Evolutionary conservation across 768 basidiomycete genomes (phyloP).

Genomic region (Kondoa malvinella): DNA sequence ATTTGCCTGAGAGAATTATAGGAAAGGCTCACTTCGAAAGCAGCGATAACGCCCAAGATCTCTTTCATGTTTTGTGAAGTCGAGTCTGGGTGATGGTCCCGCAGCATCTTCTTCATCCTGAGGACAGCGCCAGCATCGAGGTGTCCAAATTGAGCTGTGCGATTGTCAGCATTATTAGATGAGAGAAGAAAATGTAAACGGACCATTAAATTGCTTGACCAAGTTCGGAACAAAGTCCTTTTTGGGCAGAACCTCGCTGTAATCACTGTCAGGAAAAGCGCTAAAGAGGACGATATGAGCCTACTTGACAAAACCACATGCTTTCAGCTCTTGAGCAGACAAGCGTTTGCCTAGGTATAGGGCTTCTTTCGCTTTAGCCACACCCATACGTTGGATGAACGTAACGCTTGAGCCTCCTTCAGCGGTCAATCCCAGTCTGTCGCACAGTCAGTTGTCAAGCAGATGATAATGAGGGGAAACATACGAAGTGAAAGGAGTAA

Average conservation of each 20-base stretch:
- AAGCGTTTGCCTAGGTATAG: neutral
- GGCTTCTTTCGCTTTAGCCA: neutral
- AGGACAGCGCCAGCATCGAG: neutral
- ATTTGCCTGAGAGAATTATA: neutral
- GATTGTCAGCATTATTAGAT: neutral
- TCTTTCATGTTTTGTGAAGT: neutral
- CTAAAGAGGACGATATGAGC: neutral
- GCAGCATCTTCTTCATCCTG: neutral
- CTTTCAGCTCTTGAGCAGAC: neutral
- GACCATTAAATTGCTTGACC: neutral
- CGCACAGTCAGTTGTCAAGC: neutral
- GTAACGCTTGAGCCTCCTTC: conserved; percentile 2
- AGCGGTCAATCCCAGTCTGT: neutral
- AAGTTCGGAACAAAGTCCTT: neutral
- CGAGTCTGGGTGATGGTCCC: neutral
- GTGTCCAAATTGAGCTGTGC: neutral
- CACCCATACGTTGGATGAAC: neutral
- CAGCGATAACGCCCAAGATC: neutral
- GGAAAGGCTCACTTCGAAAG: neutral
- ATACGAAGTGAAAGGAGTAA: neutral
- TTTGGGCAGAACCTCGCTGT: neutral
- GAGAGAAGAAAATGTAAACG: neutral
- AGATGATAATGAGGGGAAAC: neutral
- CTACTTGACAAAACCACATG: neutral
- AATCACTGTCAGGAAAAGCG: neutral